Evolutionary conservation across 495 filamentous ascomycete species (phyloP), one percentile per base, ranked within the genome.

Genomic region (Podospora fimiseda): DNA sequence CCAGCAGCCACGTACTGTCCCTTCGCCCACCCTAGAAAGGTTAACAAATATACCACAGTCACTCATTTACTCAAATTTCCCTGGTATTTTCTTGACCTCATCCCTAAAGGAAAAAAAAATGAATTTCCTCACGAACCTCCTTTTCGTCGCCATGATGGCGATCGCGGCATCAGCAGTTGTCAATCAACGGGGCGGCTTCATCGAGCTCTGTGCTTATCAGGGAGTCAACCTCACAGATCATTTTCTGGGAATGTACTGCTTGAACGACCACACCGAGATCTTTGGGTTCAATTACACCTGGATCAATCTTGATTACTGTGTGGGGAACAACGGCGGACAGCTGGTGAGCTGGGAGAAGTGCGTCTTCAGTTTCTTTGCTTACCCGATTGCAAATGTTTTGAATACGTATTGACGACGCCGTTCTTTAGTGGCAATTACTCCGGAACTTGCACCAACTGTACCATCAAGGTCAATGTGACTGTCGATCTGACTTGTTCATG

Each of bases 201-300:
- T 46, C 38, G 23, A 38, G 2, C 30, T 22, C 9, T 62, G 60
- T 27, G 58, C 48, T 1, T 57, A 38, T 27, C 20, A 23, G 1
- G 57, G 57, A 16, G 50, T 47, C 6, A 60, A 43, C 37, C 33
- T 62, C 5, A 46, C 50, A 7, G 52, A 38, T 11, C 60, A 60
- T 53, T 62, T 52, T 57, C 43, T 62, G 1, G 57, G 53, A 1
- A 15, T 44, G 16, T 55, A 45, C 39, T 62, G 60, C 33, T 48
- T 45, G 38, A 60, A 62, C 45, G 44, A 62, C 15, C 20, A 51
- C 23, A 47, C 27, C 18, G 45, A n/a, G 2, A 51, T 52, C 1
- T 60, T 44, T 11, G 50, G 57, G 0, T 62, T 51, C 57, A 62
- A 57, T 39, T 60, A 62, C 43, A 57, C 50, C n/a, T 60, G 57